Evolutionary conservation across 768 basidiomycete genomes (phyloP).

Genomic region (Amanita thiersii): DNA sequence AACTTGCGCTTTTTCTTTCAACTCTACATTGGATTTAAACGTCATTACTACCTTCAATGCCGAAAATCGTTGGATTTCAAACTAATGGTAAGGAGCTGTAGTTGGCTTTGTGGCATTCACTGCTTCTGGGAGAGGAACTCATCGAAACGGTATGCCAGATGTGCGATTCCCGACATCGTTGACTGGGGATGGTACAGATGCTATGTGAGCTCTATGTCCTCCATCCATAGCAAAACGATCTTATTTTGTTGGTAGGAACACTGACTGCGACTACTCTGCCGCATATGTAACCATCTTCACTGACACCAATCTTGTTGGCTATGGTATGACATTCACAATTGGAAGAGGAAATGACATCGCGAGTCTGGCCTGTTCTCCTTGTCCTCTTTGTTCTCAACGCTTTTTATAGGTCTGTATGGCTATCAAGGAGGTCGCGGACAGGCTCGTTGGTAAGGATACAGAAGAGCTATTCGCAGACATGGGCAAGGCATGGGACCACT

Average conservation of each 20-base stretch:
- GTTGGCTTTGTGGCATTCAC: neutral
- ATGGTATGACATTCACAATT: constrained; percentile 93
- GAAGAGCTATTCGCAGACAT: constrained; percentile 83
- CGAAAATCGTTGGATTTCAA: constrained; percentile 47
- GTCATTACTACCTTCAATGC: constrained; percentile 14
- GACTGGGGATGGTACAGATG: constrained; percentile 89
- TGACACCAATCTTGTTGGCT: constrained; percentile 69
- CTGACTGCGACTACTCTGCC: constrained; percentile 92
- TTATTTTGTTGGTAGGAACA: constrained; percentile 56
- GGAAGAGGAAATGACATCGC: constrained; percentile 95
- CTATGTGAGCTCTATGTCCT: constrained; percentile 48
- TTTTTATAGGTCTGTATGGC: constrained; percentile 63
- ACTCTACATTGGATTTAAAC: neutral
- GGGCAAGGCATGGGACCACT: constrained; percentile 85
- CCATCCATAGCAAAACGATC: neutral
- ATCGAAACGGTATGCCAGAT: constrained; percentile 34
- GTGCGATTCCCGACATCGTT: constrained; percentile 89
- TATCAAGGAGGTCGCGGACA: constrained; percentile 69
- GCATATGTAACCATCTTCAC: constrained; percentile 82
- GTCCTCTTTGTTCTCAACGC: neutral
- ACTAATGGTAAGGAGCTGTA: constrained; percentile 50
- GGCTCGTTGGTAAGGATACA: constrained; percentile 76
- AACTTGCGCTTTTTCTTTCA: no score
- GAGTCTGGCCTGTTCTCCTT: constrained; percentile 11
- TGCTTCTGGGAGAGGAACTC: neutral